phyloP scores from a whole-genome alignment of 805 yeast genomes.

The Cyberlindnera xishuangbannaensis region DNA sequence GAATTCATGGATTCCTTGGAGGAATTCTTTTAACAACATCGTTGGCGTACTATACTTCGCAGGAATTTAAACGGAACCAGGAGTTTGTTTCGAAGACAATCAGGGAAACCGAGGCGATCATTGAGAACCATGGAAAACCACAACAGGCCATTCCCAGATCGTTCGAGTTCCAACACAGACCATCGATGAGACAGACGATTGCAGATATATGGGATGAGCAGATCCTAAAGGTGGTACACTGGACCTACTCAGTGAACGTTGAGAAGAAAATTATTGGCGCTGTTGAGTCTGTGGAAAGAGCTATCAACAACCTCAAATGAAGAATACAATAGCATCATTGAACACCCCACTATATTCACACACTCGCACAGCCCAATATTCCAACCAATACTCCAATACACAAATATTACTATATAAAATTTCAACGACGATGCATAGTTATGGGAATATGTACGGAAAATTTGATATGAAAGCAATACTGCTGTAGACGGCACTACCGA shows the following conservation, averaged over 20 bases:
- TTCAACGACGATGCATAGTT: no score
- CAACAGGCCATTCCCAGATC: slow-evolving; percentile 38
- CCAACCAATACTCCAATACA: no score
- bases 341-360: background rate
- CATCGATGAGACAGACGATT: slow-evolving; percentile 51
- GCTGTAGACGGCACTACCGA: no score
- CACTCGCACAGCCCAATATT: no score
- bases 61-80: slow-evolving; percentile 46
- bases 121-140: slow-evolving; percentile 46
- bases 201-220: slow-evolving; percentile 81
- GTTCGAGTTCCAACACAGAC: slow-evolving; percentile 38
- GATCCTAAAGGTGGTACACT: slow-evolving; percentile 55
- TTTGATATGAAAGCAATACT: no score
- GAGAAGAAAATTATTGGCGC: slow-evolving; percentile 26
- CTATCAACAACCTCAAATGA: slow-evolving; percentile 6
- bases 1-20: slow-evolving; percentile 50
- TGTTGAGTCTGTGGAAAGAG: slow-evolving; percentile 7
- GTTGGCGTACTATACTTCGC: slow-evolving; percentile 54
- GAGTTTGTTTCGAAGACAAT: slow-evolving; percentile 41
- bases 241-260: slow-evolving; percentile 53
- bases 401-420: no score
- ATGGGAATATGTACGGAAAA: no score
- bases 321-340: background rate
- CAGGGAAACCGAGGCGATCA: slow-evolving; percentile 40
- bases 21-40: slow-evolving; percentile 62